A percentile compares a stretch with the other conserved stretches of the same genome.
These are phyloP conservation scores for Panaeolus papilionaceus DNA, from an alignment of 768 basidiomycete genomes.

Conservation along the genomic window DNA sequence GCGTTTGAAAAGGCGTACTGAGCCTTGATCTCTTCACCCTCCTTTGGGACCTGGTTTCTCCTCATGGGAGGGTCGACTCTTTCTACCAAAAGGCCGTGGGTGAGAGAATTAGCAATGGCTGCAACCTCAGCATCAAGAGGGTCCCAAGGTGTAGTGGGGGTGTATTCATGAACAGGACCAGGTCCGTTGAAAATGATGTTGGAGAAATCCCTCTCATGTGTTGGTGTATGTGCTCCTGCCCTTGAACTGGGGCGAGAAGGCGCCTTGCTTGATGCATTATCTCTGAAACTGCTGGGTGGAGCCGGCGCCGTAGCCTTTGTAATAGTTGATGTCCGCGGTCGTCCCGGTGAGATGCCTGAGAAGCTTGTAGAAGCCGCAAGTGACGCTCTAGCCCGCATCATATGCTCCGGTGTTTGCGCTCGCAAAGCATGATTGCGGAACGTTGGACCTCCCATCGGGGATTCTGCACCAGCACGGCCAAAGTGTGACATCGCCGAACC, in stretches of 20 bases:
- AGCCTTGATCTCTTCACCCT: slow-evolving; percentile 82
- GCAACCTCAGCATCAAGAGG: slow-evolving; percentile 87
- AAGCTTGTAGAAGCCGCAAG: slow-evolving; percentile 40
- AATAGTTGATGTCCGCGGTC: slow-evolving; percentile 45
- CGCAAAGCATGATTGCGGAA: slow-evolving; percentile 52
- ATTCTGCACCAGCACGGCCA: slow-evolving; percentile 51
- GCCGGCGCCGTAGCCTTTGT: slow-evolving; percentile 10
- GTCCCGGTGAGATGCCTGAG: slow-evolving; percentile 39
- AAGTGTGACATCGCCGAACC: slow-evolving; percentile 75
- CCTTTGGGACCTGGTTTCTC: slow-evolving; percentile 56
- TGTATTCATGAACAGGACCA: slow-evolving; percentile 62
- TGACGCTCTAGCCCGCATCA: slow-evolving; percentile 62
- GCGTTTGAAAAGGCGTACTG: slow-evolving; percentile 84
- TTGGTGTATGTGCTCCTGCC: slow-evolving; percentile 66
- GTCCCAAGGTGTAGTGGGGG: slow-evolving; percentile 70
- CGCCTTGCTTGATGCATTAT: slow-evolving; percentile 51
- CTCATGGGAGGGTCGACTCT: slow-evolving; percentile 81
- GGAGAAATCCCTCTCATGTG: slow-evolving; percentile 22
- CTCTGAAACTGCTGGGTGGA: slow-evolving; percentile 82
- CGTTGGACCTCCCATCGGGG: slow-evolving; percentile 43
- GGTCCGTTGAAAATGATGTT: slow-evolving; percentile 57
- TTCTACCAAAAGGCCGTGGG: slow-evolving; percentile 79
- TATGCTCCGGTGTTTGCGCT: slow-evolving; percentile 25
- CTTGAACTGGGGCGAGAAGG: slow-evolving; percentile 75
- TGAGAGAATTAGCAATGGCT: slow-evolving; percentile 71